A percentile compares a stretch with the other conserved stretches of the same genome.
phyloP scores from a whole-genome alignment of 306 rosid species.

The Sophora flavescens region DNA sequence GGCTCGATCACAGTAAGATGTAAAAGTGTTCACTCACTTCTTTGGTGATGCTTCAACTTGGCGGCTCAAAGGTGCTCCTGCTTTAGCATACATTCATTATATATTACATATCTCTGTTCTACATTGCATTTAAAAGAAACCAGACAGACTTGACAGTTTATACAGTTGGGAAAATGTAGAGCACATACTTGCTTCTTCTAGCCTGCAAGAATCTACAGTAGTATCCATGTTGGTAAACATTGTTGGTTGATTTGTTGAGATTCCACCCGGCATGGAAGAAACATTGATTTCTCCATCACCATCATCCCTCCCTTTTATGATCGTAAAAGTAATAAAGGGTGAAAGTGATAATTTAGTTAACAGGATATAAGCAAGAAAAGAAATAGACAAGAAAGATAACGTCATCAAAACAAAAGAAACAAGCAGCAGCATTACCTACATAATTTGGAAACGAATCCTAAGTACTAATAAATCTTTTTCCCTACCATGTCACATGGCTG shows the following conservation, averaged over 20 bases:
- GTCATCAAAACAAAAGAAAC: constrained; percentile 43
- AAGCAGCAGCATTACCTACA: constrained; percentile 33
- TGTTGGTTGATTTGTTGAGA: constrained; percentile 50
- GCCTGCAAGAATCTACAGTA: constrained; percentile 48
- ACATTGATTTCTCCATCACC: constrained; percentile 48
- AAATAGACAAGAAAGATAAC: constrained; percentile 2
- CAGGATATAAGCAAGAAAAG: constrained; percentile 41
- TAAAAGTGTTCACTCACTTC: constrained; percentile 60
- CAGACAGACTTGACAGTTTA: constrained; percentile 39
- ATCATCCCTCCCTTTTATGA: constrained; percentile 53
- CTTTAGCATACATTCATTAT: constrained; percentile 51
- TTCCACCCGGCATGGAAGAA: constrained; percentile 45
- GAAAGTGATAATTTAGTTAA: constrained; percentile 33
- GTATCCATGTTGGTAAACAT: constrained; percentile 46
- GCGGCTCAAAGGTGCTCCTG: constrained; percentile 59
- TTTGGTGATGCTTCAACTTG: constrained; percentile 61
- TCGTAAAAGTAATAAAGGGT: constrained; percentile 25
- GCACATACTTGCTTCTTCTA: constrained; percentile 70
- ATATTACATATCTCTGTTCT: constrained; percentile 44
- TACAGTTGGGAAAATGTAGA: constrained; percentile 45
- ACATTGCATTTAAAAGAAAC: constrained; percentile 23
- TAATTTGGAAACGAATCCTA: constrained; percentile 29
- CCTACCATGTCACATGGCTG: constrained; percentile 23
- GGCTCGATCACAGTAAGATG: constrained; percentile 25
- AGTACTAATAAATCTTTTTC: constrained; percentile 22